Conservation (phyloP, 1,139 yeast genomes). For the Debaryomyces sp. region DNA sequence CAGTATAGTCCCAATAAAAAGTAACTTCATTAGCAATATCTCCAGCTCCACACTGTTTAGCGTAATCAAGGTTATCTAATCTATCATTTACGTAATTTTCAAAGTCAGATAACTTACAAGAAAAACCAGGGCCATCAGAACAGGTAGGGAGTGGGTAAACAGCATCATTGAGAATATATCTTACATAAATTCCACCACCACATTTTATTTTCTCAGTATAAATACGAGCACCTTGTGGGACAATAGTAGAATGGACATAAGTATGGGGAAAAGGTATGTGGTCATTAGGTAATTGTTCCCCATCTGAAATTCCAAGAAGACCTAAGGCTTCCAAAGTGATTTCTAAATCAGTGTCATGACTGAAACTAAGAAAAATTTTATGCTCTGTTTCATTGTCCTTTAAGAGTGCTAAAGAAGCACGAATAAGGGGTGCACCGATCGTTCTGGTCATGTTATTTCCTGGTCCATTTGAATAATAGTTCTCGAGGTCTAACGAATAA, state of each 20-base stretch:
- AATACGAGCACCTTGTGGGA: slow-evolving; percentile 60
- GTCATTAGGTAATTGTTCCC: slow-evolving; percentile 30
- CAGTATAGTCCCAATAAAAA: slow-evolving; percentile 38
- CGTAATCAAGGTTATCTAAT: slow-evolving; percentile 30
- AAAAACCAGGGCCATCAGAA: slow-evolving; percentile 57
- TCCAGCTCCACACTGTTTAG: slow-evolving; percentile 31
- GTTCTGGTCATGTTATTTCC: slow-evolving; percentile 38
- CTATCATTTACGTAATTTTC: slow-evolving; percentile 33
- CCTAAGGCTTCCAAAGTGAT: slow-evolving; percentile 54
- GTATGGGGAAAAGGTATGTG: slow-evolving; percentile 40
- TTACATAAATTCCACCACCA: slow-evolving; percentile 42
- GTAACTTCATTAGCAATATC: slow-evolving; percentile 24
- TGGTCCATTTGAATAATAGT: slow-evolving; percentile 54
- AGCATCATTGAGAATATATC: slow-evolving; percentile 58
- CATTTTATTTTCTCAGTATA: slow-evolving; percentile 51
- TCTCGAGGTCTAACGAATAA: slow-evolving; percentile 47
- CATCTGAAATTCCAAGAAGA: slow-evolving; percentile 35
- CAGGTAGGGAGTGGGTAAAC: slow-evolving; percentile 57
- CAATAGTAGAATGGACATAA: slow-evolving; percentile 49
- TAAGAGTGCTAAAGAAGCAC: slow-evolving; percentile 48
- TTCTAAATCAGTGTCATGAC: slow-evolving; percentile 59
- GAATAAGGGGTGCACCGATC: slow-evolving; percentile 34
- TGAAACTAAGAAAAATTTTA: slow-evolving; percentile 46
- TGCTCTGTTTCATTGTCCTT: slow-evolving; percentile 22
- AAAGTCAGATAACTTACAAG: slow-evolving; percentile 51